Conservation (phyloP, 108 stramenopile species). For the Ochromonas danica region DNA sequence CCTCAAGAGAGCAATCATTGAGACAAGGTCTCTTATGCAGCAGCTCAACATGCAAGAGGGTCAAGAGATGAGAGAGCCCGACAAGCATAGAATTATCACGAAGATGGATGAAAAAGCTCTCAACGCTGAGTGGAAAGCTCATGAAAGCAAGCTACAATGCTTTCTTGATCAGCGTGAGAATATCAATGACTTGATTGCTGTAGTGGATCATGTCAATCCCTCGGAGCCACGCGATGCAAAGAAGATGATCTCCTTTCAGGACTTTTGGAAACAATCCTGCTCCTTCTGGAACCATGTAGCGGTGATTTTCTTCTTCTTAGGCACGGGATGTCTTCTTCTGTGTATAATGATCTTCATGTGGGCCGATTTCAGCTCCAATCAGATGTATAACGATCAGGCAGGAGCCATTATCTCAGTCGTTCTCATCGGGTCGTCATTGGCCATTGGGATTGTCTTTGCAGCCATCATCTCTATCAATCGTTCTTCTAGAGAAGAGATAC, state of each 20-base stretch:
- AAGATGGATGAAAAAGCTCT: background rate
- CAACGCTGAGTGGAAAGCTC: background rate
- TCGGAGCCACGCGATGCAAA: too few relatives aligned
- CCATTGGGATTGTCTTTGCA: background rate
- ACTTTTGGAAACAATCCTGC: background rate
- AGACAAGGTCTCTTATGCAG: background rate
- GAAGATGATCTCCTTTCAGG: background rate
- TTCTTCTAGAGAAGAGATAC: too few relatives aligned
- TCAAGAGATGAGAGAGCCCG: background rate
- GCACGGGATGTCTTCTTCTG: background rate
- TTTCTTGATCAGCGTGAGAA: background rate
- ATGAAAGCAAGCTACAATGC: background rate
- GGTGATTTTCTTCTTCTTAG: background rate
- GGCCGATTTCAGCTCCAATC: background rate
- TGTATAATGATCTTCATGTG: background rate
- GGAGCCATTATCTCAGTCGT: background rate
- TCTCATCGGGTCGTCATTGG: background rate
- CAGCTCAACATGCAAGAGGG: background rate
- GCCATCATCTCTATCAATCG: too few relatives aligned
- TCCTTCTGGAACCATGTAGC: background rate
- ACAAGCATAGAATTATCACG: background rate
- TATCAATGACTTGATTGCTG: background rate
- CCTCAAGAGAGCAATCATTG: background rate
- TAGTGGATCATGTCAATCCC: too few relatives aligned
- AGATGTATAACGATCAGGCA: background rate